These are phyloP conservation scores for Sphenostylis stenocarpa DNA, from an alignment of 306 rosid genomes.

Conservation along the genomic window DNA sequence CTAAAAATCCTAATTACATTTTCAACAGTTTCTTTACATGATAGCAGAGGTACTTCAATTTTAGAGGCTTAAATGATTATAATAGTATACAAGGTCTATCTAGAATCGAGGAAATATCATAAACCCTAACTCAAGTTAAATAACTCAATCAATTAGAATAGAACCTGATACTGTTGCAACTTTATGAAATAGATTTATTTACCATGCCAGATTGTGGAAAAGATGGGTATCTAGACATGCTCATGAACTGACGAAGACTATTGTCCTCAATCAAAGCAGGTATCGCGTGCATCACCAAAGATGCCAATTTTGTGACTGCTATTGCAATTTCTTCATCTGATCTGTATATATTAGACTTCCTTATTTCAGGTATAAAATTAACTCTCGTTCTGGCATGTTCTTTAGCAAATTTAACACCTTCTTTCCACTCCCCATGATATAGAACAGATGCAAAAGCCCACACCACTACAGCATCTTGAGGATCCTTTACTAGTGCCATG, in stretches of 20 bases:
- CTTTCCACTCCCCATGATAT: conserved; percentile 74
- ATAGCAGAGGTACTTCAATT: conserved; percentile 8
- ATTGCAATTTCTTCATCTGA: conserved; percentile 65
- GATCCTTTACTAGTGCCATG: conserved; percentile 63
- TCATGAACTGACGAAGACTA: conserved; percentile 33
- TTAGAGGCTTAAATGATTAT: conserved; percentile 3
- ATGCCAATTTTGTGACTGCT: conserved; percentile 66
- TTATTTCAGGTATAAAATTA: conserved; percentile 74
- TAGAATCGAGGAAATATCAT: conserved; percentile 6
- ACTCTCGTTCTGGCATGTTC: conserved; percentile 43
- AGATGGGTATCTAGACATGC: conserved; percentile 46
- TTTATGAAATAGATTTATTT: conserved; percentile 35
- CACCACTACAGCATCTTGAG: conserved; percentile 71
- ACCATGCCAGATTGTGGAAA: conserved; percentile 51
- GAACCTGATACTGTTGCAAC: conserved; percentile 26
- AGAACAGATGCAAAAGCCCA: conserved; percentile 74
- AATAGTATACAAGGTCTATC: conserved; percentile 1
- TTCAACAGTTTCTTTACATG: neutral
- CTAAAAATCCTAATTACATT: neutral
- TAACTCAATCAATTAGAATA: conserved; percentile 23
- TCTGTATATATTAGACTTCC: conserved; percentile 37
- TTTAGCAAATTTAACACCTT: conserved; percentile 69
- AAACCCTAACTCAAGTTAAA: conserved; percentile 24
- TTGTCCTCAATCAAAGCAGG: conserved; percentile 37
- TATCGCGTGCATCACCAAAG: conserved; percentile 48